phyloP scores from a whole-genome alignment of 1,284 basidiomycete genomes.

The Ceraceosorus guamensis region DNA sequence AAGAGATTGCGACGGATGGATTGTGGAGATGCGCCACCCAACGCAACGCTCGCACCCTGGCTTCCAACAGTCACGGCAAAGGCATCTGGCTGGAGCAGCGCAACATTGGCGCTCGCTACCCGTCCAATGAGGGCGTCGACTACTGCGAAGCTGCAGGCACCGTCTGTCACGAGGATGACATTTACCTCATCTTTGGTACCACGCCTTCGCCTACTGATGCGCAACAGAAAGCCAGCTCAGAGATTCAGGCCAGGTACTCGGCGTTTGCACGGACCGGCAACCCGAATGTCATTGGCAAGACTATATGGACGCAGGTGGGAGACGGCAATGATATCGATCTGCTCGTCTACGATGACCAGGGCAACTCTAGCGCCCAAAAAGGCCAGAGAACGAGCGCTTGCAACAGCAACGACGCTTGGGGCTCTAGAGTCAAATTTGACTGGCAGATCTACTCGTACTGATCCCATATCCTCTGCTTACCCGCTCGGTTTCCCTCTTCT shows the following conservation, averaged over 20 bases:
- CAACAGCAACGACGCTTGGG: constrained; percentile 16
- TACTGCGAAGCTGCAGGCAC: constrained; percentile 17
- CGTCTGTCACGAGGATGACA: constrained; percentile 42
- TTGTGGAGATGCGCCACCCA: constrained; percentile 26
- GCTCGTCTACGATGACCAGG: constrained; percentile 2
- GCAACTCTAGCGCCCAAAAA: background rate
- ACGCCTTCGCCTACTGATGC: constrained; percentile 6
- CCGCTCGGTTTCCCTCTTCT: too few species aligned
- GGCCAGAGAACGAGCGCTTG: constrained; percentile 1
- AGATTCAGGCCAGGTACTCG: constrained; percentile 25
- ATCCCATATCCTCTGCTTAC: too few species aligned
- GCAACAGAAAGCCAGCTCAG: constrained; percentile 3
- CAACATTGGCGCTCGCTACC: constrained; percentile 20
- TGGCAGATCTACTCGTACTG: constrained; percentile 42
- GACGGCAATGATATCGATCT: constrained; percentile 8
- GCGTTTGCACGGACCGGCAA: constrained; percentile 19
- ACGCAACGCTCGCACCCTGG: constrained; percentile 17
- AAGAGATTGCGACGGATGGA: constrained; percentile 23
- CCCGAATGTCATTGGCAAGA: constrained; percentile 17
- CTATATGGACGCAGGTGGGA: constrained; percentile 13
- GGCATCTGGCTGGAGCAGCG: constrained; percentile 19
- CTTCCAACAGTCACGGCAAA: background rate
- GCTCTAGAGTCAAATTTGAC: constrained; percentile 22
- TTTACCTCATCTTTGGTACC: constrained; percentile 23
- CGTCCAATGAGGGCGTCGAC: constrained; percentile 19